A percentile compares a stretch with the other conserved stretches of the same genome.
phyloP scores from a whole-genome alignment of 257 asterid species.

The Jaltomata sinuosa region DNA sequence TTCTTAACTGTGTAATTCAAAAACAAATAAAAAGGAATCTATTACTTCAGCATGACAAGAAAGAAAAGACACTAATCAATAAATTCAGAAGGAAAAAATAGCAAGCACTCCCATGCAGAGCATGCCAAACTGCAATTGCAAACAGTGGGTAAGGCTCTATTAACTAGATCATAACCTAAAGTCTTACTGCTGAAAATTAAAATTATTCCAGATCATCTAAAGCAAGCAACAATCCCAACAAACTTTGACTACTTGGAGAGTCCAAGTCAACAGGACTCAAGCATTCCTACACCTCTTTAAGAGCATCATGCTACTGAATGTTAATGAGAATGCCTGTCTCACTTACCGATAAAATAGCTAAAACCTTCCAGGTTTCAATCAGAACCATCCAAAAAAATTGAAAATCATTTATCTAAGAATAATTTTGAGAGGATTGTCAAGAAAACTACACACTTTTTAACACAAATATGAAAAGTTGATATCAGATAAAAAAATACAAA shows the following conservation, averaged over 20 bases:
- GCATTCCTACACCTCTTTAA: not conserved
- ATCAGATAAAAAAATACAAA: not conserved
- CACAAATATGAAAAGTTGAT: not conserved
- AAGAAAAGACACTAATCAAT: not conserved
- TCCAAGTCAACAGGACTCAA: not conserved
- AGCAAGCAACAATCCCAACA: not conserved
- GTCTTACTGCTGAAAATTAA: not conserved
- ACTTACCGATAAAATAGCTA: not conserved
- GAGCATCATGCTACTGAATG: not conserved
- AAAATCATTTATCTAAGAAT: not conserved
- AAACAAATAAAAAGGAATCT: not conserved
- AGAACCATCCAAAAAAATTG: not conserved
- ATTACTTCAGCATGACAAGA: not conserved
- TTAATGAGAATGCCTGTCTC: not conserved
- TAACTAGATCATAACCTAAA: not conserved
- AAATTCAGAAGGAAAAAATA: not conserved
- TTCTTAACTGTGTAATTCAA: not conserved
- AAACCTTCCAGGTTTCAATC: not conserved
- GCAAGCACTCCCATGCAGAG: not conserved
- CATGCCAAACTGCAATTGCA: not conserved
- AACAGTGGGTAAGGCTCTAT: not conserved
- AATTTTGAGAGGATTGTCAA: not conserved
- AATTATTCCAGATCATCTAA: not conserved
- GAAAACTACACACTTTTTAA: not conserved
- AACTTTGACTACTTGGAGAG: not conserved